These are phyloP conservation scores for Globisporangium spinosum DNA, from an alignment of 352 stramenopile species.

Conservation along the genomic window DNA sequence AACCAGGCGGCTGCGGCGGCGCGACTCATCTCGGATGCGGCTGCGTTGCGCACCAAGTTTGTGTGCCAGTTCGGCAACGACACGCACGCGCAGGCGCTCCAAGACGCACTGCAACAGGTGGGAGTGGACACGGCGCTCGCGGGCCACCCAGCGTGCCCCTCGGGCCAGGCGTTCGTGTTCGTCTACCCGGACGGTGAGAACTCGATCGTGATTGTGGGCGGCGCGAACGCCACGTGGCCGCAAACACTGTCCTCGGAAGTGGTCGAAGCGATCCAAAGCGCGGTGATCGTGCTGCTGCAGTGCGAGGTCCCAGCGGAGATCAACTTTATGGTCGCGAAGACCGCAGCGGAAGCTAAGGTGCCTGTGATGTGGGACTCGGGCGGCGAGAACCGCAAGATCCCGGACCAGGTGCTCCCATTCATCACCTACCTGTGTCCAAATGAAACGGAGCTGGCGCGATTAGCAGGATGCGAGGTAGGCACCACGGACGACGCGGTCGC, in stretches of 20 bases:
- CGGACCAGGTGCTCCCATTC: slow-evolving; percentile 43
- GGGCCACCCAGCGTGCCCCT: slow-evolving; percentile 41
- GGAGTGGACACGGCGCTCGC: slow-evolving; percentile 41
- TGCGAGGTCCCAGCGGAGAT: slow-evolving; percentile 59
- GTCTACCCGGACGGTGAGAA: slow-evolving; percentile 81
- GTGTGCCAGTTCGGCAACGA: slow-evolving; percentile 76
- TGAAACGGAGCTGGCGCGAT: slow-evolving; percentile 65
- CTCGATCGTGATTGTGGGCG: slow-evolving; percentile 81
- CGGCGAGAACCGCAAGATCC: slow-evolving; percentile 61
- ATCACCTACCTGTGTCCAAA: slow-evolving; percentile 75
- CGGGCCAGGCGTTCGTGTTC: slow-evolving; percentile 81
- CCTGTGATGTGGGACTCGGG: slow-evolving; percentile 79
- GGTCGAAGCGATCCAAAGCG: slow-evolving; percentile 41
- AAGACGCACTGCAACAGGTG: slow-evolving; percentile 28
- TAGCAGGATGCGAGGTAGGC: slow-evolving; percentile 36
- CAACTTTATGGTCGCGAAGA: slow-evolving; percentile 51
- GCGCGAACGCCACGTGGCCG: slow-evolving; percentile 68
- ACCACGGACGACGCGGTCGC: slow-evolving; percentile 45
- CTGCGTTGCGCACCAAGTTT: slow-evolving; percentile 33
- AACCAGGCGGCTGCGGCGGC: slow-evolving; percentile 72
- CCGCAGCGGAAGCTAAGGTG: slow-evolving; percentile 37
- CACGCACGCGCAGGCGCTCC: slow-evolving; percentile 45
- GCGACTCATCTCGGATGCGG: slow-evolving; percentile 33
- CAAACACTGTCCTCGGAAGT: slow-evolving; percentile 30
- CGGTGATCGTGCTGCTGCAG: slow-evolving; percentile 67